These are phyloP conservation scores for Yamadazyma sp. DNA, from an alignment of 805 yeast species.

Conservation along the genomic window DNA sequence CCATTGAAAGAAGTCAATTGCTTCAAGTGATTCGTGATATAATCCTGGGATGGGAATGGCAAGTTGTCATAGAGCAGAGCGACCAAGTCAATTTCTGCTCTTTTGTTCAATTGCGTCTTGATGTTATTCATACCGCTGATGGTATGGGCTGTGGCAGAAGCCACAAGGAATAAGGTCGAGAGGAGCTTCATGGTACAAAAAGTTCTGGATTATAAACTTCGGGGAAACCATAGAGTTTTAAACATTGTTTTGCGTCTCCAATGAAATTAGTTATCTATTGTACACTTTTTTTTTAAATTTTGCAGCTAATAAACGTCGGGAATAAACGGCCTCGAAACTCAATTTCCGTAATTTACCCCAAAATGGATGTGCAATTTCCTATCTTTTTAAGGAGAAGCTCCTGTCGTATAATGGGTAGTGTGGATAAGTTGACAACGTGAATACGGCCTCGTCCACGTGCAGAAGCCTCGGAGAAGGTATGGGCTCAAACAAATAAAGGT, in stretches of 20 bases:
- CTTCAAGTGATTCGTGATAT: constrained; percentile 26
- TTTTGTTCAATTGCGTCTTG: constrained; percentile 13
- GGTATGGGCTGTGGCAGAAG: constrained; percentile 11
- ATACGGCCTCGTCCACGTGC: too few species aligned
- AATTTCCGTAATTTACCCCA: neutral
- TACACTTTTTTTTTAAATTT: neutral
- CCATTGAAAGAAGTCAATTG: constrained; percentile 32
- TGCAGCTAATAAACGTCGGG: neutral
- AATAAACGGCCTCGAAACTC: neutral
- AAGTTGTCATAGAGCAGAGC: constrained; percentile 28
- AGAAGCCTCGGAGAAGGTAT: too few species aligned
- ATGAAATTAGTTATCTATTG: too few species aligned
- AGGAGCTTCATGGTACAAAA: constrained; percentile 2
- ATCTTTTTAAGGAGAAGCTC: too few species aligned
- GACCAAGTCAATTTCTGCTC: constrained; percentile 22
- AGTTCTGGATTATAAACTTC: too few species aligned
- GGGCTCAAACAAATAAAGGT: too few species aligned
- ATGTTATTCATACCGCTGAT: constrained; percentile 15
- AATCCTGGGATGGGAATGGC: constrained; percentile 27
- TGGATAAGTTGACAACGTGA: too few species aligned
- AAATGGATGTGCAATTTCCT: too few species aligned
- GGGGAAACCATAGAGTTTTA: too few species aligned
- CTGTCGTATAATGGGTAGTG: too few species aligned
- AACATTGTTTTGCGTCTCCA: too few species aligned
- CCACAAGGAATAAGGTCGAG: constrained; percentile 5